These are phyloP conservation scores for Phytophthora sp. DNA, from an alignment of 352 stramenopile species.

Conservation along the genomic window DNA sequence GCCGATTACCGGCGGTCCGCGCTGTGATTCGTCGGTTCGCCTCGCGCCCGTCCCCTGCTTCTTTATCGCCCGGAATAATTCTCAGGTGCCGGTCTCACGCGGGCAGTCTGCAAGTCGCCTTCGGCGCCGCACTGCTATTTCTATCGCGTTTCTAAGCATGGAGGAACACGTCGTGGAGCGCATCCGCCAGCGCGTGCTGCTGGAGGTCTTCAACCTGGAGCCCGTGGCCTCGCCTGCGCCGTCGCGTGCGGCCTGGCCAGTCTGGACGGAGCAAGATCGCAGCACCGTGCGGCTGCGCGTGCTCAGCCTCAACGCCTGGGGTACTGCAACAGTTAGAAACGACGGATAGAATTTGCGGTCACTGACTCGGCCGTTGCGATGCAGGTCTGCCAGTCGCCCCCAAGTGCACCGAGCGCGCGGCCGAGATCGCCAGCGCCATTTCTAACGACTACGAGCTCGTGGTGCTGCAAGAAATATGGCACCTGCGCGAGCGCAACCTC, in stretches of 20 bases:
- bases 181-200: constrained; percentile 58
- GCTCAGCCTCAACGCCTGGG: constrained; percentile 82
- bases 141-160: constrained; percentile 15
- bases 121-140: background rate
- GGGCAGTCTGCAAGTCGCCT: constrained; percentile 3
- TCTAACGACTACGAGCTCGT: constrained; percentile 75
- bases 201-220: constrained; percentile 68
- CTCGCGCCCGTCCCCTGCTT: background rate
- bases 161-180: constrained; percentile 32
- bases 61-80: background rate
- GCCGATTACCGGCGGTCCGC: background rate
- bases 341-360: constrained; percentile 17
- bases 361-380: background rate
- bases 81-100: background rate
- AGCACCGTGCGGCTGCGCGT: constrained; percentile 55
- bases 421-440: constrained; percentile 73
- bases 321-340: constrained; percentile 26
- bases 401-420: constrained; percentile 67
- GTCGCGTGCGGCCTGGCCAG: constrained; percentile 41
- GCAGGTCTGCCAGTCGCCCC: constrained; percentile 71
- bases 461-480: constrained; percentile 87
- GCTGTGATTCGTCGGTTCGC: background rate
- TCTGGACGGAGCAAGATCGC: constrained; percentile 28
- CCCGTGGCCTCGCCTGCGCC: constrained; percentile 49
- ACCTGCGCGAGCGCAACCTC: constrained; percentile 78